Evolutionary conservation across 2,329 filamentous ascomycete genomes (phyloP).

Genomic region (Diplodia seriata): DNA sequence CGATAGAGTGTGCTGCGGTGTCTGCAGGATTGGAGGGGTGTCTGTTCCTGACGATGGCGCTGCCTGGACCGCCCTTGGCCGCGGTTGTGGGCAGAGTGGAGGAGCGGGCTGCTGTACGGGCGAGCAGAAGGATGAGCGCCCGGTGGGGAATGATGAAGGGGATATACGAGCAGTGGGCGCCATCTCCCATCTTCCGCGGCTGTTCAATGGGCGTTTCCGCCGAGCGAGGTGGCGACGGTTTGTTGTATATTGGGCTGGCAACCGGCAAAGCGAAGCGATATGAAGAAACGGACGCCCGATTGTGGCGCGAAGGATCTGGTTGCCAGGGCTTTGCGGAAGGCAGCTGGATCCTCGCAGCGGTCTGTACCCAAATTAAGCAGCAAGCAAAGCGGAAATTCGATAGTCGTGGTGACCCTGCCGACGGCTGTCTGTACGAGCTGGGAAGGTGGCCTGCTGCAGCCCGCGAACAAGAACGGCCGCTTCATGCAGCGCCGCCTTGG

Average conservation of each 20-base stretch:
- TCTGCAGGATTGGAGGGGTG: not conserved
- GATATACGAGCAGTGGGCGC: constrained; percentile 16
- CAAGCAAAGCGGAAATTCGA: constrained; percentile 21
- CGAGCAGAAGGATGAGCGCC: constrained; percentile 18
- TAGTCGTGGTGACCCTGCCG: constrained; percentile 10
- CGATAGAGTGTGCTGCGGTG: not conserved
- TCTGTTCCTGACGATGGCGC: not conserved
- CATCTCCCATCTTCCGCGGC: not conserved
- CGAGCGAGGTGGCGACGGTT: not conserved
- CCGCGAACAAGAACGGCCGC: constrained; percentile 6
- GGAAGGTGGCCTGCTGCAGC: constrained; percentile 4
- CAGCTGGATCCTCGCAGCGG: not conserved
- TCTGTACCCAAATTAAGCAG: constrained; percentile 25
- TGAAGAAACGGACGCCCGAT: not conserved
- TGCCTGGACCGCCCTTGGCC: not conserved
- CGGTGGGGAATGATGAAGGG: constrained; percentile 17
- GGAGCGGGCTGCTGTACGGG: not conserved
- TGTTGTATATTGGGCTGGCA: constrained; percentile 3
- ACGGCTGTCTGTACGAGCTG: constrained; percentile 8
- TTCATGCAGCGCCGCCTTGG: constrained; percentile 1
- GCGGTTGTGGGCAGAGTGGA: not conserved
- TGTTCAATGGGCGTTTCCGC: not conserved
- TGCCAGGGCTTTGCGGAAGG: not conserved
- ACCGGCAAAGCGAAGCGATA: constrained; percentile 1
- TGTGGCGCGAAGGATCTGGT: constrained; percentile 7